Percentiles rank a stretch among this genome's conserved stretches.
These are phyloP conservation scores for Microstegium vimineum DNA, from an alignment of 176 grass and related monocot species.

Conservation along the genomic window DNA sequence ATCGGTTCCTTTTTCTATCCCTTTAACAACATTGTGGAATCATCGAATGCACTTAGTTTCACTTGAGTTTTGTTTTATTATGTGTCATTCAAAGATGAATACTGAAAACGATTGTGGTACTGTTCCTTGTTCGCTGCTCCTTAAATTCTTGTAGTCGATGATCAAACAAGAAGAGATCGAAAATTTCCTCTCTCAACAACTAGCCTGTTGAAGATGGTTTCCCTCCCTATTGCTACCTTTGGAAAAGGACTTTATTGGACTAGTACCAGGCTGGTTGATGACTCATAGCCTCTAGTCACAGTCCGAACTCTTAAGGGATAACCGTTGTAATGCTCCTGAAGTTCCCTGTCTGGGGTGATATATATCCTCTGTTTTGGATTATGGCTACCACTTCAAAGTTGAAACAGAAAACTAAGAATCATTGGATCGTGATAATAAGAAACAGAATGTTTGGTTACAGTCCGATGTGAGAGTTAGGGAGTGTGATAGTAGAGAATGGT, in stretches of 20 bases:
- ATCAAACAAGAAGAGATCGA: neutral
- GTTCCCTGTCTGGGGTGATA: neutral
- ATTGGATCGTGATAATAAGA: neutral
- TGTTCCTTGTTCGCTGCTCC: neutral
- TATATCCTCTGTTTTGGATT: neutral
- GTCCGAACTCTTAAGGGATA: neutral
- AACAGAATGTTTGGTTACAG: neutral
- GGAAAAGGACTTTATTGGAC: neutral
- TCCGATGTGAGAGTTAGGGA: neutral
- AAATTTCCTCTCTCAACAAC: neutral
- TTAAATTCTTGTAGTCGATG: neutral
- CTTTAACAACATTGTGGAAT: neutral
- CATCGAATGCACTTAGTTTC: neutral
- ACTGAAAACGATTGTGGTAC: neutral
- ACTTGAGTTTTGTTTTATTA: neutral
- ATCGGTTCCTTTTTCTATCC: neutral
- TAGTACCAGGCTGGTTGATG: neutral
- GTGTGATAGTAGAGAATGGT: neutral
- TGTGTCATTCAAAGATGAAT: neutral
- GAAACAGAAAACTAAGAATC: neutral
- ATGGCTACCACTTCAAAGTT: neutral
- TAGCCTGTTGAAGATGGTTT: neutral
- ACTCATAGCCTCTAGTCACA: neutral
- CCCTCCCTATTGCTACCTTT: neutral
- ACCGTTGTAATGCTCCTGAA: neutral